Conservation (phyloP, 2,329 filamentous ascomycete genomes). For the Aspergillus ibericus region DNA sequence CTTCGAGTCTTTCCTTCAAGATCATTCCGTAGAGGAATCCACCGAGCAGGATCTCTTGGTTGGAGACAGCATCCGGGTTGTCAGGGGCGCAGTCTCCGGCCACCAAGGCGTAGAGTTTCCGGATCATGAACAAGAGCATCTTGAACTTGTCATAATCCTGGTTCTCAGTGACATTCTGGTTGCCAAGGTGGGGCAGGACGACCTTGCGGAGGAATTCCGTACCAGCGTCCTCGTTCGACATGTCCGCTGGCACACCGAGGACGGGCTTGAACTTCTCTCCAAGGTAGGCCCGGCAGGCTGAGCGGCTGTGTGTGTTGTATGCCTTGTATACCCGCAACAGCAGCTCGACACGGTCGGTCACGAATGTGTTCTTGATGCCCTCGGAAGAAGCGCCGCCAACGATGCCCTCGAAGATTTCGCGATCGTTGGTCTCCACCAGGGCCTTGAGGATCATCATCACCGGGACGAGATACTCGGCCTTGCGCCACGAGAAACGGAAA, state of each 20-base stretch:
- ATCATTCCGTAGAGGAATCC: conserved; percentile 95
- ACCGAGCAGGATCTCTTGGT: conserved; percentile 90
- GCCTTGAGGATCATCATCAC: conserved; percentile 97
- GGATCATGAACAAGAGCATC: conserved; percentile 90
- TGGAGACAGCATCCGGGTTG: conserved; percentile 94
- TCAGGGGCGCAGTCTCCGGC: conserved; percentile 90
- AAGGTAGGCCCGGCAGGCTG: conserved; percentile 79
- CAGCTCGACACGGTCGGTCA: conserved; percentile 91
- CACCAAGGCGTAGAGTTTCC: conserved; percentile 90
- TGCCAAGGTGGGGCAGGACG: conserved; percentile 87
- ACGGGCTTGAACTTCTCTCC: conserved; percentile 90
- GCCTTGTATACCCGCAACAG: conserved; percentile 90
- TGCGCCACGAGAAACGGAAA: conserved; percentile 96
- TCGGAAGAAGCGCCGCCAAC: conserved; percentile 76
- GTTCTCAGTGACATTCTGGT: conserved; percentile 75
- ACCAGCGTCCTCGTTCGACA: conserved; percentile 85
- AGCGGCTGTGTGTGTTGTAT: conserved; percentile 79
- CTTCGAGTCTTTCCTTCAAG: conserved; percentile 89
- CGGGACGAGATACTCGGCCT: conserved; percentile 94
- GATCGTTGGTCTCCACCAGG: conserved; percentile 90
- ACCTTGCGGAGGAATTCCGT: conserved; percentile 88
- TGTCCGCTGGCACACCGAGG: conserved; percentile 76
- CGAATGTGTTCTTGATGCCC: conserved; percentile 81
- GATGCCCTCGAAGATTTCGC: conserved; percentile 92
- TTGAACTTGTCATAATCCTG: conserved; percentile 93